These are phyloP conservation scores for Chernovozyma aurita DNA, from an alignment of 1,139 yeast species.

Conservation along the genomic window DNA sequence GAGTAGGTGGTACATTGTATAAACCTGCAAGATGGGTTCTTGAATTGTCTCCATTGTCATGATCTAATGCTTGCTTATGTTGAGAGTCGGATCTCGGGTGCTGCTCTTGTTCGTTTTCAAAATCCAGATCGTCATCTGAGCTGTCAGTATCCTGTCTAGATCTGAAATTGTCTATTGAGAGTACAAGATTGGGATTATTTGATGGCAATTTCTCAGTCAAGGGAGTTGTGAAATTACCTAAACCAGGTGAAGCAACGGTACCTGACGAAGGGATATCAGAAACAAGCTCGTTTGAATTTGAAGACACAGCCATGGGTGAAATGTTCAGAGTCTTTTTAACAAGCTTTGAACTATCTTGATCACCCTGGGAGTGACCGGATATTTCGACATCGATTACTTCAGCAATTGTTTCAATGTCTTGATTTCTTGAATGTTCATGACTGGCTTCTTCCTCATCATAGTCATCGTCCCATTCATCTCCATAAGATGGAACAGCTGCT, in stretches of 20 bases:
- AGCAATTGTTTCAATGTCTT: conserved; percentile 4
- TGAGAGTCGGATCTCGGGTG: not conserved
- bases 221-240: not conserved
- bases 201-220: not conserved
- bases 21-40: not conserved
- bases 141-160: conserved; percentile 6
- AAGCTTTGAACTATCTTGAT: not conserved
- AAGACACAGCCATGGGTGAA: conserved; percentile 1
- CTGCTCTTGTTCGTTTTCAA: not conserved
- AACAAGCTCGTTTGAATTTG: not conserved
- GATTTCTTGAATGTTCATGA: no score
- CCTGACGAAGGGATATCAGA: not conserved
- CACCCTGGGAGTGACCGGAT: not conserved
- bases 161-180: conserved; percentile 30
- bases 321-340: not conserved
- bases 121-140: conserved; percentile 16
- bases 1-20: conserved; percentile 28
- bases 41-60: no score
- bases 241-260: not conserved
- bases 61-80: not conserved
- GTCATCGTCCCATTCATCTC: conserved; percentile 55
- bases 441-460: conserved; percentile 21
- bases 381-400: conserved; percentile 6
- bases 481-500: conserved; percentile 54
- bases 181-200: conserved; percentile 19